Base-by-base conservation (phyloP, 2,329 filamentous ascomycete species). In the Helicocarpus griseus region DNA sequence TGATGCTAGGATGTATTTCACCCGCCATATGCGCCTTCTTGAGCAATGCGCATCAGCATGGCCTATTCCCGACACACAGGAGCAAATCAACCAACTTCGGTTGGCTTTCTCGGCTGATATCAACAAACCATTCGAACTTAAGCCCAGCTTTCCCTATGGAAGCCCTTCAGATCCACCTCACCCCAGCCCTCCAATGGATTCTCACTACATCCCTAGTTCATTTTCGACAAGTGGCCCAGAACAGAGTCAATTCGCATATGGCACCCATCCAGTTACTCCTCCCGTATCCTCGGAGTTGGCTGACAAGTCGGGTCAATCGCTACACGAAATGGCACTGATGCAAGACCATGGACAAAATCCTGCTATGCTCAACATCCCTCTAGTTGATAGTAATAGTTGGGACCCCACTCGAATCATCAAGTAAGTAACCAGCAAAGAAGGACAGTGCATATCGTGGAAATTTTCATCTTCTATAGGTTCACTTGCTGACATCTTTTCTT, bases 11-110 rank as follows among this genome's bases (percentile, higher is more conserved):
- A 86, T 91, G 55, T 97, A 86, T 65, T 97, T 97, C 63, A 86
- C 88, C 2, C 80, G 91, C 45, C 90, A 96, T 61, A 96, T 97
- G 91, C 83, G 90, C 51, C 85, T 97, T 35, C 75, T 97, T 53
- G 91, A 97, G 67, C 84, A 82, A 57, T 93, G 89, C 60, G 87
- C 88, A 64, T 77, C 79, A 7, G 82, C 83, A 4, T 94, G 88
- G 86, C 86, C 88, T 1, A 89, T 94, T 79, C 85, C 87, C 2
- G 90, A 96, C 61, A 86, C 95, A 71, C 85, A 94, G 65, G 84
- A 83, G 49, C 89, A 96, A 67, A 89, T 97, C 57, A 85, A 96
- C 63, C 86, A 87, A 36, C 79, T 97, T 29, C 83, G 91, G 38
- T 83, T 91, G 63, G 91, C 91, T 4, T 97, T 97, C 64, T 96